These are phyloP conservation scores for Lepiota brunneoincarnata DNA, from an alignment of 768 basidiomycete genomes.

Conservation along the genomic window DNA sequence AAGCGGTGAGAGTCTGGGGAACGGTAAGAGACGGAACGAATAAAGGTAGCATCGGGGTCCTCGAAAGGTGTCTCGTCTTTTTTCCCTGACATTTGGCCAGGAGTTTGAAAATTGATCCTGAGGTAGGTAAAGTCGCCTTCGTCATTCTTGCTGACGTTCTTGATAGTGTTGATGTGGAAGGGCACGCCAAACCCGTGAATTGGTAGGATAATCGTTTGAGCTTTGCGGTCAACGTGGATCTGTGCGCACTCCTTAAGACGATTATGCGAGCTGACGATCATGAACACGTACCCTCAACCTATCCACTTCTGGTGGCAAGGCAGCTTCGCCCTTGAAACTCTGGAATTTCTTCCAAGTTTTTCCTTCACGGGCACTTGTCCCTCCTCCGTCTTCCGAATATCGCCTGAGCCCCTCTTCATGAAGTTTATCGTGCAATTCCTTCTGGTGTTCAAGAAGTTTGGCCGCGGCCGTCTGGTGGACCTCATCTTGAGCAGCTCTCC, in stretches of 20 bases:
- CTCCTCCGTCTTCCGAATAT: constrained; percentile 81
- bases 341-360: constrained; percentile 96
- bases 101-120: constrained; percentile 97
- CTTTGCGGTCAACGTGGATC: constrained; percentile 91
- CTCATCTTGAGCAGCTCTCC: constrained; percentile 84
- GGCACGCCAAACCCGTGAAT: constrained; percentile 95
- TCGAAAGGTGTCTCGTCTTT: constrained; percentile 99
- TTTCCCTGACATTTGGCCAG: constrained; percentile 95
- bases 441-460: constrained; percentile 85
- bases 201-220: constrained; percentile 86
- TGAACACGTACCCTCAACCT: constrained; percentile 61
- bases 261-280: not conserved
- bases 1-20: constrained; percentile 89
- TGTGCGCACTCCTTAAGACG: constrained; percentile 26
- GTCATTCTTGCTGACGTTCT: constrained; percentile 96
- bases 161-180: constrained; percentile 98
- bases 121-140: constrained; percentile 94
- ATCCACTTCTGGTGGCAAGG: constrained; percentile 82
- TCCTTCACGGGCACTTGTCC: constrained; percentile 74
- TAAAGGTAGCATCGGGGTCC: constrained; percentile 93
- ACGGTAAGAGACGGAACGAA: constrained; percentile 93
- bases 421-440: constrained; percentile 70
- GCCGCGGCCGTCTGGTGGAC: constrained; percentile 74
- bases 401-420: constrained; percentile 80
- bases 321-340: constrained; percentile 94